These are phyloP conservation scores for Hypoxylon sp. DNA, from an alignment of 2,329 filamentous ascomycete species.

Conservation along the genomic window DNA sequence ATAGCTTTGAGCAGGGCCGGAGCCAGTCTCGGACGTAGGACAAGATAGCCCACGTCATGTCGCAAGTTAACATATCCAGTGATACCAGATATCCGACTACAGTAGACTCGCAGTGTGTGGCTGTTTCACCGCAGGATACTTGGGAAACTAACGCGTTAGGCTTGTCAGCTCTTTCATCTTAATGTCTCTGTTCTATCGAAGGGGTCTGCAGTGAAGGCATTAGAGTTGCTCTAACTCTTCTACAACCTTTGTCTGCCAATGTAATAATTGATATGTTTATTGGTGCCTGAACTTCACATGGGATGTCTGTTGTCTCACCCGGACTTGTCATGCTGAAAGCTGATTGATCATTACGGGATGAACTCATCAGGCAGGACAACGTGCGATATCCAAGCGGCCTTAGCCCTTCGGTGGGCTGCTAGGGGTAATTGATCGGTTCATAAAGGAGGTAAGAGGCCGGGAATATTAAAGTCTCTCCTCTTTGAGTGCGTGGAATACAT, in stretches of 20 bases:
- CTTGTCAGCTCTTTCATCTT: slow-evolving; percentile 1
- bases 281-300: neutral
- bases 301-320: neutral
- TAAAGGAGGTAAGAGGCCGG: neutral
- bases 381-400: slow-evolving; percentile 2
- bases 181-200: neutral
- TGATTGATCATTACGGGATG: slow-evolving; percentile 15
- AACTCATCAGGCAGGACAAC: neutral
- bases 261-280: neutral
- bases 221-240: neutral
- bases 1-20: neutral
- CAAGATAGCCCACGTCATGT: neutral
- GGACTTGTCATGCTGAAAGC: slow-evolving; percentile 5
- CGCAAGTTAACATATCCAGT: slow-evolving; percentile 1
- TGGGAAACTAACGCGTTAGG: slow-evolving; percentile 3
- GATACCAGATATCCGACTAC: slow-evolving; percentile 2
- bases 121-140: slow-evolving; percentile 9
- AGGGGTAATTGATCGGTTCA: neutral
- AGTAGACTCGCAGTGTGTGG: slow-evolving; percentile 14
- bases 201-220: neutral
- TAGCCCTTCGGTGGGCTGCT: neutral
- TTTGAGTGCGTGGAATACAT: neutral
- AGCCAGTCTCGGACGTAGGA: slow-evolving; percentile 9
- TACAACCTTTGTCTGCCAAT: slow-evolving; percentile 10
- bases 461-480: neutral